These are phyloP conservation scores for Ophiorrhiza pumila DNA, from an alignment of 257 asterid genomes.

Conservation along the genomic window DNA sequence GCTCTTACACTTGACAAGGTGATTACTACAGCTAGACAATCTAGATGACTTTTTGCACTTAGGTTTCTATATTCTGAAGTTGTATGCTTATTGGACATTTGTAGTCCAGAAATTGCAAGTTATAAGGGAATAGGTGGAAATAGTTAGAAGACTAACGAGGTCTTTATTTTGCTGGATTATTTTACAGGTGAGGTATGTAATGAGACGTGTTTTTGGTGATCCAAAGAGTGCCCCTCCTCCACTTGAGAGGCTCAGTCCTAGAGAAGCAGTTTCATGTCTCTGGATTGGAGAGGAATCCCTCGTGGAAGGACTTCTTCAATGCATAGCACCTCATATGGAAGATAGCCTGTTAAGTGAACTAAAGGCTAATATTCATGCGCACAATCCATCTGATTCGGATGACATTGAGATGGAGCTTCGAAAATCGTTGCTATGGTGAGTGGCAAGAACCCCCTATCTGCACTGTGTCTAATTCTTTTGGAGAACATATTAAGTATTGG, in stretches of 20 bases:
- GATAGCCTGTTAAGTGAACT: conserved; percentile 63
- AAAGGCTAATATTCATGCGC: conserved; percentile 68
- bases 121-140: not conserved
- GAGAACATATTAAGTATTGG: not conserved
- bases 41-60: not conserved
- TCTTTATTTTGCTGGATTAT: not conserved
- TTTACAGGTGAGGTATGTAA: conserved; percentile 91
- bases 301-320: conserved; percentile 79
- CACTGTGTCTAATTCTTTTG: not conserved
- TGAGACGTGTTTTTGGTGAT: conserved; percentile 92
- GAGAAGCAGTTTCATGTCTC: conserved; percentile 62
- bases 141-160: not conserved
- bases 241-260: conserved; percentile 75
- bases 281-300: conserved; percentile 96
- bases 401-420: conserved; percentile 57
- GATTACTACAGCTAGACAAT: conserved; percentile 2
- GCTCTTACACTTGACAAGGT: conserved; percentile 98
- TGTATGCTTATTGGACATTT: not conserved
- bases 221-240: conserved; percentile 97
- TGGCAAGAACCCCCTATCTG: conserved; percentile 5
- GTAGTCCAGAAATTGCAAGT: not conserved
- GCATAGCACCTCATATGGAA: conserved; percentile 81
- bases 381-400: conserved; percentile 77
- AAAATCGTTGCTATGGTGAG: conserved; percentile 88
- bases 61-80: not conserved